Evolutionary conservation across 768 basidiomycete genomes (phyloP).

Genomic region (Mycena albidolilacea): DNA sequence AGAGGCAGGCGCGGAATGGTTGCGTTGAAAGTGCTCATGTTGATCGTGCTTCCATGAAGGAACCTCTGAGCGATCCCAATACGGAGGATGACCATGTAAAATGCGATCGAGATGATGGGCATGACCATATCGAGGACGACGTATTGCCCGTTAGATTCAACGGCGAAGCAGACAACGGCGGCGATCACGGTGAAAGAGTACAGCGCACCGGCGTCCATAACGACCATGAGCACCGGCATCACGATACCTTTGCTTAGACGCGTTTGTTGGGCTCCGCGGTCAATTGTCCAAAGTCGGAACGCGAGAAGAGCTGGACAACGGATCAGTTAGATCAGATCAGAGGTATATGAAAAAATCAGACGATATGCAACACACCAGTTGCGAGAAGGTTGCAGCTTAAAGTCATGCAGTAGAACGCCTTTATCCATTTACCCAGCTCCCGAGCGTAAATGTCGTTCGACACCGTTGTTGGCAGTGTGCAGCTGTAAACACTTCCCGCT

Average conservation of each 20-base stretch:
- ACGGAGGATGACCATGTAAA: slow-evolving; percentile 60
- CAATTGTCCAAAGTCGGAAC: slow-evolving; percentile 23
- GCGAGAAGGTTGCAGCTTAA: slow-evolving; percentile 47
- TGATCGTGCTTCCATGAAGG: no score
- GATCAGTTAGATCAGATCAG: no score
- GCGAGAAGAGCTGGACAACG: slow-evolving; percentile 17
- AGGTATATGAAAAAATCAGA: slow-evolving; percentile 11
- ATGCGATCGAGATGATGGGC: slow-evolving; percentile 56
- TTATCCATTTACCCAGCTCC: slow-evolving; percentile 51
- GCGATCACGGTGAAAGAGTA: slow-evolving; percentile 54
- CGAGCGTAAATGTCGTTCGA: slow-evolving; percentile 45
- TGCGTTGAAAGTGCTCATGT: no score
- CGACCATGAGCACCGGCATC: slow-evolving; percentile 46
- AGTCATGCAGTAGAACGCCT: slow-evolving; percentile 46
- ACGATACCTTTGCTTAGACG: slow-evolving; percentile 37
- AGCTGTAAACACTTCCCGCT: slow-evolving; percentile 13
- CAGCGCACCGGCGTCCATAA: slow-evolving; percentile 55
- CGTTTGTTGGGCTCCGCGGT: slow-evolving; percentile 43
- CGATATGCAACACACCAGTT: slow-evolving; percentile 49
- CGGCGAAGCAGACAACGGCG: slow-evolving; percentile 48
- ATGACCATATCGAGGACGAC: slow-evolving; percentile 55
- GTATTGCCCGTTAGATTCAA: slow-evolving; percentile 49
- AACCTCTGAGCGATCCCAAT: slow-evolving; percentile 43
- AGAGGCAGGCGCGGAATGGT: no score
- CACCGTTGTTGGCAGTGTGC: neutral